Conservation (phyloP, 2,329 filamentous ascomycete species). For the Phaeosphaeriaceae sp. region DNA sequence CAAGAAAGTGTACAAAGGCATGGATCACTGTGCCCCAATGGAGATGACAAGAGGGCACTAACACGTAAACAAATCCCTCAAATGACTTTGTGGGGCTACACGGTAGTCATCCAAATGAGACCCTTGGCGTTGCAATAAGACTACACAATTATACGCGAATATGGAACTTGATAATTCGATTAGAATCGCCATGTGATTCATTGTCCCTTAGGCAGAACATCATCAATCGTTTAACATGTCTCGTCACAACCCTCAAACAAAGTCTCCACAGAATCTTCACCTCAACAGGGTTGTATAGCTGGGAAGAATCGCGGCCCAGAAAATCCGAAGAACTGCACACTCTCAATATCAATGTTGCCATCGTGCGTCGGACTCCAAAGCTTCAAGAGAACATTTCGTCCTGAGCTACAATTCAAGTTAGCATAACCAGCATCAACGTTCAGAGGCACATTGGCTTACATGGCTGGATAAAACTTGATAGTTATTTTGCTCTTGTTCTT, state of each 20-base stretch:
- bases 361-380: conserved; percentile 81
- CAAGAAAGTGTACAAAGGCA: neutral
- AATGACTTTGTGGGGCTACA: no score
- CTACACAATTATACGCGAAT: no score
- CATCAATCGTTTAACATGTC: neutral
- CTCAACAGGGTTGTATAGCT: conserved; percentile 58
- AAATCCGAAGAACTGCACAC: conserved; percentile 81
- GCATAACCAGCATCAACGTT: conserved; percentile 2
- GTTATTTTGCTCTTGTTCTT: conserved; percentile 83
- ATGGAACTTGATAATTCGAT: no score
- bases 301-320: conserved; percentile 87
- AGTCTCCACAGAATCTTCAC: neutral
- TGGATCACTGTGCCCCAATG: neutral
- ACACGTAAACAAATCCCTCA: no score
- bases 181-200: no score
- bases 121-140: no score
- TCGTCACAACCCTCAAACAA: neutral
- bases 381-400: conserved; percentile 85
- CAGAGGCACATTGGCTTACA: conserved; percentile 53
- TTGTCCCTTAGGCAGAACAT: neutral
- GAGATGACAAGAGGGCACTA: neutral
- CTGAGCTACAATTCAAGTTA: conserved; percentile 58
- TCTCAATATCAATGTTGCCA: conserved; percentile 88
- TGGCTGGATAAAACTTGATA: conserved; percentile 81
- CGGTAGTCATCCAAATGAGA: no score